Evolutionary conservation across 768 basidiomycete genomes (phyloP), one percentile per base, ranked within the genome.

Genomic region (Kwoniella pini): DNA sequence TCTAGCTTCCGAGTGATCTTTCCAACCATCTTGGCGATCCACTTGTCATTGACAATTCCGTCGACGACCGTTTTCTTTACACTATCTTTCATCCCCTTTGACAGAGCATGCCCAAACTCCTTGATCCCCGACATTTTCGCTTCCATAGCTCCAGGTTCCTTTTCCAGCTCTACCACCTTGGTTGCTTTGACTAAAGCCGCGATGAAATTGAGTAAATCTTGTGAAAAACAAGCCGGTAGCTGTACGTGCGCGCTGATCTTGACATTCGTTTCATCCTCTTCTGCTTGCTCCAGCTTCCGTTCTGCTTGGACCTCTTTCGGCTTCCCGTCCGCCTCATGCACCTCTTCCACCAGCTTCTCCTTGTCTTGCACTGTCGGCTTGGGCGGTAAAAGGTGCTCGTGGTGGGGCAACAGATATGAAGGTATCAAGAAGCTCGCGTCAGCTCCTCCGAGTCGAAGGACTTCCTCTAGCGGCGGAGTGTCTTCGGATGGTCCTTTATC

Each of bases 21-120:
- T 24, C 63, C 63, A 5, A 65, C 63, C 63, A 65, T 65, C 59
- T 65, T 65, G 11, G 63, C 63, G 31, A 65, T 65, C 63, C 63
- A 65, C 48, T 60, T 60, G 46, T 65, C 63, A 24, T 38, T 65
- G 13, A 65, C 38, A 17, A 65, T 53, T 33, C 63, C 59, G 28
- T 60, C 63, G 24, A 65, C 63, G 13, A 61, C 54, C 6, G 63
- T 61, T 48, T 48, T 53, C 48, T 65, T 65, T 17, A 65, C 39
- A 27, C 63, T 53, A 43, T 61, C 59, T 24, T 65, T 65, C 58
- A 65, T 60, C 15, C 63, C 54, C 22, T 65, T 65, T 4, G 58
- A 60, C 21, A 65, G 26, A 5, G 59, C 63, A 17, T 60, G 57
- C 7, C 51, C 52, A 42, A 64, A 60, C 3, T 64, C 63, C 48